A percentile compares a stretch with the other conserved stretches of the same genome.
These are phyloP conservation scores for Nemania sp. DNA, from an alignment of 2,329 filamentous ascomycete genomes.

Conservation along the genomic window DNA sequence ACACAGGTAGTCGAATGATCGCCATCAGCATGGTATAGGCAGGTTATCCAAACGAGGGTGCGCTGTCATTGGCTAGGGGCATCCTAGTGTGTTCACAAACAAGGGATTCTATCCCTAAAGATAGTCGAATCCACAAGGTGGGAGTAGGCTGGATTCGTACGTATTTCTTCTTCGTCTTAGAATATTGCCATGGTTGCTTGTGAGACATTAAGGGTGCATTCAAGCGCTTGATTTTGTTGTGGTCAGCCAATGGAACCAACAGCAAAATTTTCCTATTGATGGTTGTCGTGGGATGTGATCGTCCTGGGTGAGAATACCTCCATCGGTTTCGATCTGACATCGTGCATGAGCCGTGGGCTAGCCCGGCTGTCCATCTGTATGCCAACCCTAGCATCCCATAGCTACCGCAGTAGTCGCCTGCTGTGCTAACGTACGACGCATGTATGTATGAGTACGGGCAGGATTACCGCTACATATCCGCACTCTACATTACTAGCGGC, in stretches of 20 bases:
- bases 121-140: constrained; percentile 15
- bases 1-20: constrained; percentile 41
- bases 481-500: constrained; percentile 52
- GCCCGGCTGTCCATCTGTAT: constrained; percentile 42
- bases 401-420: constrained; percentile 42
- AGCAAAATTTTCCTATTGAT: constrained; percentile 32
- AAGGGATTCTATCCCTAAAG: constrained; percentile 38
- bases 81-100: constrained; percentile 41
- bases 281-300: constrained; percentile 43
- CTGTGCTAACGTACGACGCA: constrained; percentile 46
- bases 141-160: background rate
- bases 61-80: constrained; percentile 35
- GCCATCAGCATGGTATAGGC: constrained; percentile 34
- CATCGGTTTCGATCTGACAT: constrained; percentile 50
- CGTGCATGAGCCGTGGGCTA: constrained; percentile 50
- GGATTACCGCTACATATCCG: constrained; percentile 51
- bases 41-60: constrained; percentile 20
- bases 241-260: constrained; percentile 14
- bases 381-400: constrained; percentile 41
- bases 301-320: constrained; percentile 43
- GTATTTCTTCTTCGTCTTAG: constrained; percentile 4
- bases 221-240: constrained; percentile 15
- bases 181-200: constrained; percentile 10
- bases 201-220: constrained; percentile 36
- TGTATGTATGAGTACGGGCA: constrained; percentile 45